These are phyloP conservation scores for Cicer pinnatifidum DNA, from an alignment of 306 rosid species.

Conservation along the genomic window DNA sequence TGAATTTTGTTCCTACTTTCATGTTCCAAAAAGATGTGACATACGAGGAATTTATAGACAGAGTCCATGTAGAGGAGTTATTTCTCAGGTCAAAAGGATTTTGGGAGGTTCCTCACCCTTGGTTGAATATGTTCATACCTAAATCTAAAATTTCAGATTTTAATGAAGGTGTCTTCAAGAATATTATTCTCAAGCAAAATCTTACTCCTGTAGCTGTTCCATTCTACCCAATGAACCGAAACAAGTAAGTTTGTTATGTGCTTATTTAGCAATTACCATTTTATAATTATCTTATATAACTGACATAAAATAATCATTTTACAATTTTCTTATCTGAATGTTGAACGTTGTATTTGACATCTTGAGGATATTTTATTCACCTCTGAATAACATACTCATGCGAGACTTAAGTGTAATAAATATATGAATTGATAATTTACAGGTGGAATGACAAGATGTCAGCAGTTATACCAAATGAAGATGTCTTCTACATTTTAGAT, in stretches of 20 bases:
- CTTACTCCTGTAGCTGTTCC: conserved; percentile 32
- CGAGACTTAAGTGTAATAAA: not conserved
- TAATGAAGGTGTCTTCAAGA: conserved; percentile 58
- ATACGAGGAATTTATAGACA: conserved; percentile 57
- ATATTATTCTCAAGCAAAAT: conserved; percentile 57
- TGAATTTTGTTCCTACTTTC: conserved; percentile 52
- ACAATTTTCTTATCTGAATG: no score
- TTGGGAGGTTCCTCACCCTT: conserved; percentile 76
- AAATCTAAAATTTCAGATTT: conserved; percentile 59
- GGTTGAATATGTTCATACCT: conserved; percentile 71
- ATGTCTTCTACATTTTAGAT: conserved; percentile 57
- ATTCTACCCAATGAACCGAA: conserved; percentile 58
- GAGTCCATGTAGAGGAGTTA: conserved; percentile 53
- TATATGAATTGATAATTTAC: not conserved
- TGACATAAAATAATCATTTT: no score
- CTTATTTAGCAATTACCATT: no score
- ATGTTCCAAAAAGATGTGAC: conserved; percentile 54
- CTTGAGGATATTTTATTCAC: no score
- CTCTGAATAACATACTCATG: not conserved
- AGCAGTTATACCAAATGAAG: conserved; percentile 60
- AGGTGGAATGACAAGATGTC: conserved; percentile 77
- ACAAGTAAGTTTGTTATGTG: conserved; percentile 48
- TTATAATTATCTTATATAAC: no score
- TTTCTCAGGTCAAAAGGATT: conserved; percentile 49
- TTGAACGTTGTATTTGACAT: no score